phyloP scores from a whole-genome alignment of 2,329 filamentous ascomycete species.

The Lachnellula willkommii region DNA sequence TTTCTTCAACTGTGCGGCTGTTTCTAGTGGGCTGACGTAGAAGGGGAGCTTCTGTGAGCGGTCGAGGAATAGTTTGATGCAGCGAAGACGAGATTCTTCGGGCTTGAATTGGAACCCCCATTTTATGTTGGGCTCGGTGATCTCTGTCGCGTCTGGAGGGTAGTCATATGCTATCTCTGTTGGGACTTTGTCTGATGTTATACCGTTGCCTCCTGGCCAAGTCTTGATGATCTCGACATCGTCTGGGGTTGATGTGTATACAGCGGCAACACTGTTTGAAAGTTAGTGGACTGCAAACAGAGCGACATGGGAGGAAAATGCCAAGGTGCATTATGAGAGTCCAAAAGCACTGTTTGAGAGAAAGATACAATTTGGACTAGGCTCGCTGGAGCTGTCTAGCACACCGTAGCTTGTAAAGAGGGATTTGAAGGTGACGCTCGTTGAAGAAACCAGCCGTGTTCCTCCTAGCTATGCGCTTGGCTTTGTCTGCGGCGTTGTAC shows the following conservation, averaged over 20 bases:
- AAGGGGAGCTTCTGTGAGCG: conserved; percentile 74
- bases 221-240: conserved; percentile 80
- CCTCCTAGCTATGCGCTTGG: not conserved
- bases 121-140: conserved; percentile 50
- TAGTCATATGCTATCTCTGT: conserved; percentile 64
- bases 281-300: conserved; percentile 8
- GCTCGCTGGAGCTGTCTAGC: not conserved
- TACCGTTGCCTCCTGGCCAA: conserved; percentile 78
- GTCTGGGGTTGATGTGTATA: conserved; percentile 70
- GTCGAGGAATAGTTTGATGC: conserved; percentile 81
- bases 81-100: conserved; percentile 68
- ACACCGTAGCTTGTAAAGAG: not conserved
- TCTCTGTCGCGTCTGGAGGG: conserved; percentile 34
- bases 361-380: not conserved
- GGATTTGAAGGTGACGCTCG: not conserved
- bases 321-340: not conserved
- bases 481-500: not conserved
- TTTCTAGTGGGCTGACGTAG: conserved; percentile 73
- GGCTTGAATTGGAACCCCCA: conserved; percentile 83
- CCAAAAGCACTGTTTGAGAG: not conserved
- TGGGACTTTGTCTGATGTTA: conserved; percentile 83
- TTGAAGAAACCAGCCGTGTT: not conserved
- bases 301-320: not conserved
- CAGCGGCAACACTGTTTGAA: conserved; percentile 56
- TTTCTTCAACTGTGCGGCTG: conserved; percentile 67